Evolutionary conservation across 2,329 filamentous ascomycete species (phyloP).

Genomic region (Phaeosphaeria sp.): DNA sequence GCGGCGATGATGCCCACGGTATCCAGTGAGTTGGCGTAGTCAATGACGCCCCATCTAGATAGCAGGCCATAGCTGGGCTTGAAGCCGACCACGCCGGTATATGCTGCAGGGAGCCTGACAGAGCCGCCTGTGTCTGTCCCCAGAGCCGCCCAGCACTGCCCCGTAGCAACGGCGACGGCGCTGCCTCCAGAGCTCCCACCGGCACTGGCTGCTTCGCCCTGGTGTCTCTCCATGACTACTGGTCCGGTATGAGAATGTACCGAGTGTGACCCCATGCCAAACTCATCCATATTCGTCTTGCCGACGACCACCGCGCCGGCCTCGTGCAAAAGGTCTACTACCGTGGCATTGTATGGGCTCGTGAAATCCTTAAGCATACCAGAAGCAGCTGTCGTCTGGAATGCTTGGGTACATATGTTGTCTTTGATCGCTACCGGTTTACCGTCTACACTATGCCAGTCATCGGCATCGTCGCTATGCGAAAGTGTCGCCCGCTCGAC

Average conservation of each 20-base stretch:
- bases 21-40: conserved; percentile 91
- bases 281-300: conserved; percentile 95
- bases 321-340: conserved; percentile 71
- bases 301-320: conserved; percentile 70
- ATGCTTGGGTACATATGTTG: conserved; percentile 56
- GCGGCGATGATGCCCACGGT: conserved; percentile 80
- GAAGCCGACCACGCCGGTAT: conserved; percentile 82
- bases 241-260: conserved; percentile 70
- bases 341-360: conserved; percentile 83
- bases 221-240: conserved; percentile 58
- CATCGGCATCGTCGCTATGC: conserved; percentile 2
- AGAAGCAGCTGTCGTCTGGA: conserved; percentile 81
- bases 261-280: conserved; percentile 91
- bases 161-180: conserved; percentile 78
- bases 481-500: conserved; percentile 27
- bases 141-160: conserved; percentile 71
- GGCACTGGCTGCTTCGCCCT: conserved; percentile 48
- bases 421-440: conserved; percentile 57
- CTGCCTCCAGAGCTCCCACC: conserved; percentile 84
- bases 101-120: conserved; percentile 85
- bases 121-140: conserved; percentile 95
- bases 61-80: conserved; percentile 92
- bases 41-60: conserved; percentile 83
- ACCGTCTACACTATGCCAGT: conserved; percentile 25
- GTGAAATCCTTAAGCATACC: conserved; percentile 69